Percentiles rank a stretch among this genome's conserved stretches.
Evolutionary conservation across 495 filamentous ascomycete species (phyloP).

Genomic region (Penicillium cataractarum): DNA sequence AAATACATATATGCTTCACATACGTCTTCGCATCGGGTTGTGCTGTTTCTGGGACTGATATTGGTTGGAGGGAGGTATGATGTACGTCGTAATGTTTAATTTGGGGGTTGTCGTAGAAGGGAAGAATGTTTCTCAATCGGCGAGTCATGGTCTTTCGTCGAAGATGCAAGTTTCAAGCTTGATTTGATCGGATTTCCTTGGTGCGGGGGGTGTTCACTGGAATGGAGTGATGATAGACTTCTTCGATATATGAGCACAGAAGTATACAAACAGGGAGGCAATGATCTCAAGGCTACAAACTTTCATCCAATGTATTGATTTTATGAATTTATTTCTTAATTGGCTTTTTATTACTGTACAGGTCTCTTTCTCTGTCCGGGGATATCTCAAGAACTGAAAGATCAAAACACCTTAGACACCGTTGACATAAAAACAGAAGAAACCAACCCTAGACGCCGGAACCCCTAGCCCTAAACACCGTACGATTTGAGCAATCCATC

Average conservation of each 20-base stretch:
- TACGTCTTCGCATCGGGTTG: neutral
- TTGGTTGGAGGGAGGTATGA: neutral
- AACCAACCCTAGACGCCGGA: neutral
- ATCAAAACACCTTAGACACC: neutral
- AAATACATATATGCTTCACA: constrained; percentile 6
- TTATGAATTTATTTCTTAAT: constrained; percentile 5
- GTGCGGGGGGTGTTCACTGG: neutral
- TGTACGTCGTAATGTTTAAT: constrained; percentile 16
- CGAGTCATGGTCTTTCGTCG: neutral
- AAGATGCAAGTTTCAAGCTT: neutral
- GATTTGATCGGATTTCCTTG: constrained; percentile 5
- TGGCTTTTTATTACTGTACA: constrained; percentile 18
- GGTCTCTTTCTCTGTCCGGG: constrained; percentile 8
- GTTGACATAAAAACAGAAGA: neutral
- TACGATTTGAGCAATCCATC: constrained; percentile 4
- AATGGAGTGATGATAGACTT: neutral
- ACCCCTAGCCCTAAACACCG: constrained; percentile 4
- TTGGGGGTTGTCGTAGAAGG: neutral
- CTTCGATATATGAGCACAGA: neutral
- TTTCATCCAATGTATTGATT: constrained; percentile 8
- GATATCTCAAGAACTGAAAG: constrained; percentile 21
- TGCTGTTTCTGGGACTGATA: neutral
- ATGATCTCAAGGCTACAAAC: too few relatives aligned
- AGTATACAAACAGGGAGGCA: neutral
- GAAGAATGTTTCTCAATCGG: neutral